These are phyloP conservation scores for Gossypium rotundifolium DNA, from an alignment of 345 rosid species.

Conservation along the genomic window DNA sequence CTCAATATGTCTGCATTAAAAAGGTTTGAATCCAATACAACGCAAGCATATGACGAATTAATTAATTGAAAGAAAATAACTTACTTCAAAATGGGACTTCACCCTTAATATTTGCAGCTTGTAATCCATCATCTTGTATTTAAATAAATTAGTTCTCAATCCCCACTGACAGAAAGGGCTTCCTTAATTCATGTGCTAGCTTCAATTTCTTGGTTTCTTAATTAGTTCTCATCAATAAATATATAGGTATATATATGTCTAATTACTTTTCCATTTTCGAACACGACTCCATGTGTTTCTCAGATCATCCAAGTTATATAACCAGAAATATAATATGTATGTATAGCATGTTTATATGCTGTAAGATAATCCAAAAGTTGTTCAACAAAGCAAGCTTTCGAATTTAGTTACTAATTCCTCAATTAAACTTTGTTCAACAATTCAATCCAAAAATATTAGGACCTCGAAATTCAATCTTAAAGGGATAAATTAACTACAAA, in stretches of 20 bases:
- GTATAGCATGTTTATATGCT: no score
- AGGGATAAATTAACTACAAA: background rate
- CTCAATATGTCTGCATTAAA: background rate
- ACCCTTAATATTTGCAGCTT: constrained; percentile 30
- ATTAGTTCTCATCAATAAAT: background rate
- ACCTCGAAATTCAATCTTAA: background rate
- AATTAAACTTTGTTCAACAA: background rate
- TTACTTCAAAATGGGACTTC: constrained; percentile 34
- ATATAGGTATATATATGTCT: background rate
- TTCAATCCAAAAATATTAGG: background rate
- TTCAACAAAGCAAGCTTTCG: no score
- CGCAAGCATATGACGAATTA: background rate
- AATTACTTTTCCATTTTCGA: background rate
- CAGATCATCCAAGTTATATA: background rate
- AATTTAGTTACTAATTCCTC: background rate
- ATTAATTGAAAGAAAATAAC: background rate
- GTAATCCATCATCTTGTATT: constrained; percentile 29
- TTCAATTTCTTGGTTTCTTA: background rate
- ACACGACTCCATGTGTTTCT: background rate
- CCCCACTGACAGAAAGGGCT: background rate
- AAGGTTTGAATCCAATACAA: background rate
- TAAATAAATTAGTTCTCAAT: constrained; percentile 2
- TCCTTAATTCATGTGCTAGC: no score
- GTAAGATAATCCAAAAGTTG: no score
- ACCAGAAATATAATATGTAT: no score